Evolutionary conservation across 208 protist genomes (phyloP).

Genomic region (Trypanosoma melophagium): DNA sequence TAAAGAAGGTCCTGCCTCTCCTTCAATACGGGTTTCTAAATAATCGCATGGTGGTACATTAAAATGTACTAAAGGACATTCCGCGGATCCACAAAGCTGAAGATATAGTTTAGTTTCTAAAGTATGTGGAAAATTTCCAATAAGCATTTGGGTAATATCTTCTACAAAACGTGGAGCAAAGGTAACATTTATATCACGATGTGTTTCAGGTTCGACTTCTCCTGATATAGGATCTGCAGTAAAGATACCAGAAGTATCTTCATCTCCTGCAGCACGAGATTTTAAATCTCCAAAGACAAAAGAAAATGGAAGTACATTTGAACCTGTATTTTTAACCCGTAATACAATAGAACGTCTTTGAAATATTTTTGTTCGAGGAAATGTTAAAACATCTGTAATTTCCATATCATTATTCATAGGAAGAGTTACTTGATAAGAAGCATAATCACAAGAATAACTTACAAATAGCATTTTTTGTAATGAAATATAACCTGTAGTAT

Average conservation of each 20-base stretch:
- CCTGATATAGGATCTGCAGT: constrained; percentile 64
- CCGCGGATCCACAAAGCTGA: constrained; percentile 70
- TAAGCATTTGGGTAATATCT: constrained; percentile 37
- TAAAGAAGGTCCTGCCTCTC: constrained; percentile 36
- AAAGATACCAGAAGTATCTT: constrained; percentile 45
- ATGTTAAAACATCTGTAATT: constrained; percentile 51
- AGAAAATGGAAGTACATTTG: constrained; percentile 70
- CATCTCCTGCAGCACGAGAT: background rate
- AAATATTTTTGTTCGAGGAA: constrained; percentile 94
- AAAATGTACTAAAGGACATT: constrained; percentile 96
- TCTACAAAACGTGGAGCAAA: constrained; percentile 86
- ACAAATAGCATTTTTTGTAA: constrained; percentile 63
- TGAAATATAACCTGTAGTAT: constrained; percentile 33
- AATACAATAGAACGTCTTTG: constrained; percentile 80
- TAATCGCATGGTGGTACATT: constrained; percentile 91
- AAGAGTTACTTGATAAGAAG: constrained; percentile 54
- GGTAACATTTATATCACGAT: constrained; percentile 63
- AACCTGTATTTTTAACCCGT: constrained; percentile 87
- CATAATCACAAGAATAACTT: constrained; percentile 65
- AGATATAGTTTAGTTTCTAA: constrained; percentile 40
- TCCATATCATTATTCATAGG: constrained; percentile 36
- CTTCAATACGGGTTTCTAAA: constrained; percentile 66
- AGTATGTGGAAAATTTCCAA: constrained; percentile 66
- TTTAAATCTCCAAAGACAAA: constrained; percentile 42
- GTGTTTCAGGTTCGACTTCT: constrained; percentile 43